A percentile compares a stretch with the other conserved stretches of the same genome.
Conservation (phyloP, 208 protist species). For the Vickermania ingenoplastis region DNA sequence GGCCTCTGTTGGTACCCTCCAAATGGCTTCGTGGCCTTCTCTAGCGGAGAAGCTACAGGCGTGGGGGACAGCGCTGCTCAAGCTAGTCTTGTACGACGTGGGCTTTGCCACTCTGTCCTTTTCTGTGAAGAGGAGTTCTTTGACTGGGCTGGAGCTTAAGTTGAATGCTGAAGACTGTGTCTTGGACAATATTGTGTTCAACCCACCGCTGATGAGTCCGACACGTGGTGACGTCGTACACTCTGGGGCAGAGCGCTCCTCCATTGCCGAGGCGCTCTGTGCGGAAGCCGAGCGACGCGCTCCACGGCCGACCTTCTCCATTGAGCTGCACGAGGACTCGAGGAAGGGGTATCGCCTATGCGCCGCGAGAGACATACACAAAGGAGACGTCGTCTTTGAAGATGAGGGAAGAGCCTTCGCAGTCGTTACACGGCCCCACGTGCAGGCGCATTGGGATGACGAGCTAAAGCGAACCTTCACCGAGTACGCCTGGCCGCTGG, state of each 20-base stretch:
- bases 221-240: too few species aligned
- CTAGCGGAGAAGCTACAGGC: slow-evolving; percentile 1
- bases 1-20: background rate
- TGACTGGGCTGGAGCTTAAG: background rate
- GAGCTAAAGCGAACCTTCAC: slow-evolving; percentile 47
- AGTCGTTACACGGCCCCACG: slow-evolving; percentile 56
- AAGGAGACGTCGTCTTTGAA: slow-evolving; percentile 60
- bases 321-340: slow-evolving; percentile 27
- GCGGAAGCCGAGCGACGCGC: slow-evolving; percentile 10
- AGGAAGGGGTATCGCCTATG: slow-evolving; percentile 58
- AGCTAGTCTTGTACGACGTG: slow-evolving; percentile 20
- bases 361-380: slow-evolving; percentile 27
- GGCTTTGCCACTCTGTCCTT: slow-evolving; percentile 19
- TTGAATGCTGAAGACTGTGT: background rate
- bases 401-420: slow-evolving; percentile 71
- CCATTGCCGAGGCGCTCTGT: slow-evolving; percentile 8
- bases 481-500: slow-evolving; percentile 87
- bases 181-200: background rate
- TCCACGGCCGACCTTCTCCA: slow-evolving; percentile 14
- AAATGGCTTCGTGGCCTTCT: background rate
- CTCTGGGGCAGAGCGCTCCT: background rate
- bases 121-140: slow-evolving; percentile 2
- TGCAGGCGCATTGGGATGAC: slow-evolving; percentile 39
- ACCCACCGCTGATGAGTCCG: background rate
- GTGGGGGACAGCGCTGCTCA: slow-evolving; percentile 1